Evolutionary conservation across 495 filamentous ascomycete genomes (phyloP).

Genomic region (Penicillium steckii): DNA sequence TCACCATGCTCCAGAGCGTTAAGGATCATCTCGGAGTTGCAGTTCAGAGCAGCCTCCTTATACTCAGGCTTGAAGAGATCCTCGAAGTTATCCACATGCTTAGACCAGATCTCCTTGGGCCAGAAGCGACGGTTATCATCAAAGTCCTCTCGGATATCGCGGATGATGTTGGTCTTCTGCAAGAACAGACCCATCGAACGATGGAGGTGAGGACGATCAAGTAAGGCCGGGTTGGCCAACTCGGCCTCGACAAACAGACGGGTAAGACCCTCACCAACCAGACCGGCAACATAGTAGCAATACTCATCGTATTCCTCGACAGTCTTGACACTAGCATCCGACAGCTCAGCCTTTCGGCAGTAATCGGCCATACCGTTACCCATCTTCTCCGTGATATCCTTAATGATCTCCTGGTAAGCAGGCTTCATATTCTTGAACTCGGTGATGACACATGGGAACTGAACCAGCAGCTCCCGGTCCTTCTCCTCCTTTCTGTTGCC

Average conservation of each 20-base stretch:
- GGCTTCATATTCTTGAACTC: slow-evolving; percentile 91
- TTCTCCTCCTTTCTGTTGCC: slow-evolving; percentile 90
- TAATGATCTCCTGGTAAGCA: slow-evolving; percentile 80
- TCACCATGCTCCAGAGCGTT: slow-evolving; percentile 84
- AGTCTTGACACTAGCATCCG: slow-evolving; percentile 76
- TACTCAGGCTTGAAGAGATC: slow-evolving; percentile 85
- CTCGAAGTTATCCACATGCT: slow-evolving; percentile 84
- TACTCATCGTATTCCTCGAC: slow-evolving; percentile 89
- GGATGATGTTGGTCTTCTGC: slow-evolving; percentile 98
- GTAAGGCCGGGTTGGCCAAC: slow-evolving; percentile 81
- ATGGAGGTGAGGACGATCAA: slow-evolving; percentile 74
- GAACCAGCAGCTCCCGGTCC: slow-evolving; percentile 84
- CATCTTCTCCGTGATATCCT: slow-evolving; percentile 94
- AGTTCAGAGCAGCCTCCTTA: slow-evolving; percentile 76
- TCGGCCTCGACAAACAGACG: slow-evolving; percentile 85
- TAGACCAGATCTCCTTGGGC: slow-evolving; percentile 94
- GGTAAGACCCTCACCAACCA: slow-evolving; percentile 92
- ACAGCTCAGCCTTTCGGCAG: slow-evolving; percentile 74
- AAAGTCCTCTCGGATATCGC: slow-evolving; percentile 87
- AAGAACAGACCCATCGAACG: slow-evolving; percentile 97
- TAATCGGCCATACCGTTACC: slow-evolving; percentile 99
- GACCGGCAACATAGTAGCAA: slow-evolving; percentile 95
- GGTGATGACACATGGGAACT: slow-evolving; percentile 81
- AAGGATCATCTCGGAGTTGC: slow-evolving; percentile 92
- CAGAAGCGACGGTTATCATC: slow-evolving; percentile 87